Percentiles rank a stretch among this genome's conserved stretches.
phyloP scores from a whole-genome alignment of 2,329 filamentous ascomycete genomes.

The Trichocomaceae sp. region DNA sequence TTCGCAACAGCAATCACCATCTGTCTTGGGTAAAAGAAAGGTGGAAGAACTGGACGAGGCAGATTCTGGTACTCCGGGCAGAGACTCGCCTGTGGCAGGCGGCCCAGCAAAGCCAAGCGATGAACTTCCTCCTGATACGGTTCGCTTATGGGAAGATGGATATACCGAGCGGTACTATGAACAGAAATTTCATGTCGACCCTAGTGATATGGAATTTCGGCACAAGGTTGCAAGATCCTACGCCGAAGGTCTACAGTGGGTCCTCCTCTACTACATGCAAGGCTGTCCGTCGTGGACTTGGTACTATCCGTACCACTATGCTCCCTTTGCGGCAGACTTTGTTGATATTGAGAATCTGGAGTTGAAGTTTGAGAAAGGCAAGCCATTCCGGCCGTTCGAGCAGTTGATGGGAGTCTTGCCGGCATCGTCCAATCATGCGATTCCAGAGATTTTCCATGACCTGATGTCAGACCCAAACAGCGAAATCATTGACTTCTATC shows the following conservation, averaged over 20 bases:
- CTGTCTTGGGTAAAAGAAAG: slow-evolving; percentile 53
- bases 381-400: slow-evolving; percentile 85
- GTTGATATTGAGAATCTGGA: slow-evolving; percentile 72
- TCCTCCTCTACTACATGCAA: slow-evolving; percentile 94
- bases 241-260: slow-evolving; percentile 91
- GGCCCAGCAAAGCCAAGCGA: slow-evolving; percentile 48
- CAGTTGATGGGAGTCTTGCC: slow-evolving; percentile 97
- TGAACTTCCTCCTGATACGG: slow-evolving; percentile 67
- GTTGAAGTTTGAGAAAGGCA: slow-evolving; percentile 75
- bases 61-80: slow-evolving; percentile 40
- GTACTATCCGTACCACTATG: slow-evolving; percentile 99
- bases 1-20: slow-evolving; percentile 25
- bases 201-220: slow-evolving; percentile 76
- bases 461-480: slow-evolving; percentile 86
- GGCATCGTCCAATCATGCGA: slow-evolving; percentile 82
- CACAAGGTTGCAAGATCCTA: slow-evolving; percentile 86
- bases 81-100: slow-evolving; percentile 47
- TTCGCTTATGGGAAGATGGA: slow-evolving; percentile 89
- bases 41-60: slow-evolving; percentile 58
- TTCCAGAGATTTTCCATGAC: slow-evolving; percentile 79
- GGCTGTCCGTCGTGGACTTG: slow-evolving; percentile 98
- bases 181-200: slow-evolving; percentile 84
- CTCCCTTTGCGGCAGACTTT: slow-evolving; percentile 94
- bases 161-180: slow-evolving; percentile 96
- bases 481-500: slow-evolving; percentile 95